Base-by-base conservation (phyloP, 1,139 yeast genomes). In the Hanseniaspora sp. region DNA sequence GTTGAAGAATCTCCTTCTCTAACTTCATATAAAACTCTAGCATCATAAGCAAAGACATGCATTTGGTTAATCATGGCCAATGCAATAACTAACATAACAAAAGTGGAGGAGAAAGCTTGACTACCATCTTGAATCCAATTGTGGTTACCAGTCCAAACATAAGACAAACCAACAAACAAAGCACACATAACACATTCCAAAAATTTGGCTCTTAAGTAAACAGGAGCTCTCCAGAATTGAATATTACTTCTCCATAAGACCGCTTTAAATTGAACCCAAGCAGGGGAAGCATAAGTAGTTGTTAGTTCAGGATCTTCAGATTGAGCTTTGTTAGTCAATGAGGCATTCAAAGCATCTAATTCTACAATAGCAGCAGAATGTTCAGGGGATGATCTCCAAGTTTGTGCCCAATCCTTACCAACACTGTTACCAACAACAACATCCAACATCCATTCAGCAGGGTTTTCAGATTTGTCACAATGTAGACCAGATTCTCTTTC, bases 1-100 rank as follows among this genome's bases (percentile, higher is more conserved):
- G 84, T 80, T 61, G 78, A 79, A 9, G 83, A 78, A 48, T 77
- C 72, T 51, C 77, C 72, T 63, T 81, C 86, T 66, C 85, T 72
- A 18, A 76, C 82, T 64, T 81, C 86, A 61, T 70, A 81, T 55
- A 80, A 64, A 54, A 76, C 80, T 64, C 80, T 70, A 64, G 75
- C 63, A 47, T 68, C 71, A 48, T 66, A 69, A 47, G 76, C 74
- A 56, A 68, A 70, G n/a, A 73, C 75, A 56, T 73, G 74, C 59
- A 74, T 66, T 67, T 80, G 86, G 61, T 80, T 79, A 46, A 79
- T 74, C 68, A 79, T 69, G 28, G 86, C 75, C 46, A 72, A 65
- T 58, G 81, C 73, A 56, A 78, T 68, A 60, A 77, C 65, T 58
- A 73, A 68, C 59, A 78, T 70, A 80, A 82, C 74, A 68, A 82